phyloP scores from a whole-genome alignment of 2,329 filamentous ascomycete species.

The Pseudogymnoascus sp. region DNA sequence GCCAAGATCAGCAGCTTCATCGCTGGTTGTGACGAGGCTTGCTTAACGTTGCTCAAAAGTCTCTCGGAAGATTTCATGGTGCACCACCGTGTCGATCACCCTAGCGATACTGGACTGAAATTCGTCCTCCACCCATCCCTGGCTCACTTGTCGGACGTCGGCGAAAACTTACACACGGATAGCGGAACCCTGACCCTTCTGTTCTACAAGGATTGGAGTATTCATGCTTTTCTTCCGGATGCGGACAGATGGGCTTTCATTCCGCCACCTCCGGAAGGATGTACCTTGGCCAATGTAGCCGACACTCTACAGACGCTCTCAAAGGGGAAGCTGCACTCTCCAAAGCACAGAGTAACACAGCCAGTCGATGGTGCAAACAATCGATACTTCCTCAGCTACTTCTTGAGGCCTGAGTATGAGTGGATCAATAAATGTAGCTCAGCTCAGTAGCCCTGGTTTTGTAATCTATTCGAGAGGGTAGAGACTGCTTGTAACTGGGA shows the following conservation, averaged over 20 bases:
- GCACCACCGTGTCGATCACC: slow-evolving; percentile 18
- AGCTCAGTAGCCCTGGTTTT: slow-evolving; percentile 11
- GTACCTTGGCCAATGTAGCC: slow-evolving; percentile 24
- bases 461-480: not conserved
- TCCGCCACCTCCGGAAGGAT: slow-evolving; percentile 15
- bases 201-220: slow-evolving; percentile 21
- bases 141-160: slow-evolving; percentile 14
- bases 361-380: slow-evolving; percentile 21
- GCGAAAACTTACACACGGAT: slow-evolving; percentile 22
- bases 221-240: slow-evolving; percentile 12
- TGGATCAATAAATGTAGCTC: slow-evolving; percentile 18
- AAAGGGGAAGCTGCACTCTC: slow-evolving; percentile 21
- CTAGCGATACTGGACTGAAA: slow-evolving; percentile 22
- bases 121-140: slow-evolving; percentile 20
- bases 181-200: slow-evolving; percentile 22
- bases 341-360: slow-evolving; percentile 24
- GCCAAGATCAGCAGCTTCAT: slow-evolving; percentile 16
- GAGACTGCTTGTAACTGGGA: not conserved
- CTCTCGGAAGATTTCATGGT: slow-evolving; percentile 16
- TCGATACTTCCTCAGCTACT: slow-evolving; percentile 25
- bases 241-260: slow-evolving; percentile 15
- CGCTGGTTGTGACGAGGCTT: slow-evolving; percentile 17
- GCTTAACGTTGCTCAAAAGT: slow-evolving; percentile 10
- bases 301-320: slow-evolving; percentile 23
- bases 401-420: slow-evolving; percentile 22